Evolutionary conservation across 2,329 filamentous ascomycete species (phyloP).

Genomic region (Cladosporium sp.): DNA sequence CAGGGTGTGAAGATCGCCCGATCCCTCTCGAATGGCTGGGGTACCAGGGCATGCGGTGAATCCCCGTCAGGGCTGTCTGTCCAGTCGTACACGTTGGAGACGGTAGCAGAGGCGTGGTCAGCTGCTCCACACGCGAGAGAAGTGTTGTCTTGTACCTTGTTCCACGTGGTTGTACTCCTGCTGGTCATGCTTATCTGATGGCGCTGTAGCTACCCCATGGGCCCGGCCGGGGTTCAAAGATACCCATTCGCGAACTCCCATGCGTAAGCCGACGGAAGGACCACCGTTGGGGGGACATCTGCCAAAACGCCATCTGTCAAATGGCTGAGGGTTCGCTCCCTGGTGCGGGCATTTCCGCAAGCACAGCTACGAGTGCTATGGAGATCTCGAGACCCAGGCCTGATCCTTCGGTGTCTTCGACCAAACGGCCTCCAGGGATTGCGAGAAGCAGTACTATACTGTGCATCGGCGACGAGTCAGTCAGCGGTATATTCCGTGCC

Average conservation of each 20-base stretch:
- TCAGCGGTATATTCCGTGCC: background rate
- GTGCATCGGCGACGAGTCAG: background rate
- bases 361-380: background rate
- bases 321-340: background rate
- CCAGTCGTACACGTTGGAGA: background rate
- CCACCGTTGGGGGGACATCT: background rate
- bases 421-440: background rate
- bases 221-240: background rate
- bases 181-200: background rate
- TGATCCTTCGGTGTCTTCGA: background rate
- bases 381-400: background rate
- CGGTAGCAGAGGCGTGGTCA: background rate
- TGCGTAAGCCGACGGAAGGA: background rate
- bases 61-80: background rate
- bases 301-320: background rate
- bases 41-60: background rate
- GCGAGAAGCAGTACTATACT: background rate
- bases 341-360: background rate
- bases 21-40: background rate
- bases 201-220: background rate
- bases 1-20: background rate
- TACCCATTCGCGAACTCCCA: background rate
- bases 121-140: background rate
- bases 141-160: background rate
- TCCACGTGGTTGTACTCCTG: background rate